A percentile compares a stretch with the other conserved stretches of the same genome.
phyloP scores from a whole-genome alignment of 1,284 basidiomycete species.

The Leccinum griseonigrum region DNA sequence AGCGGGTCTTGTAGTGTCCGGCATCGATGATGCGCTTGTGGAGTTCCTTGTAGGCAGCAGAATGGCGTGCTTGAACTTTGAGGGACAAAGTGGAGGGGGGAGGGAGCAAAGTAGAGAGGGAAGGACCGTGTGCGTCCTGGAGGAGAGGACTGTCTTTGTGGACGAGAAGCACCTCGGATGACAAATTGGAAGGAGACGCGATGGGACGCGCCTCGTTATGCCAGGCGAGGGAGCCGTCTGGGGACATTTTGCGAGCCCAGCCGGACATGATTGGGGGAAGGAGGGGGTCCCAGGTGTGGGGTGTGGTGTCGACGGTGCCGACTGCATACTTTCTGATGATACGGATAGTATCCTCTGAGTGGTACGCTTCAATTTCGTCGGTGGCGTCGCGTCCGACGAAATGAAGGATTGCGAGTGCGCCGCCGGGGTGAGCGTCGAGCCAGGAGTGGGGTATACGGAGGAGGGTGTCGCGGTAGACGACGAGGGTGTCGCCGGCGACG shows the following conservation, averaged over 20 bases:
- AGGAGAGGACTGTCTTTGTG: slow-evolving; percentile 33
- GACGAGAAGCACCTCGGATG: slow-evolving; percentile 65
- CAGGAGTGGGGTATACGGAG: slow-evolving; percentile 82
- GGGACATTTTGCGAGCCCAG: slow-evolving; percentile 55
- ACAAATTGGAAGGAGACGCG: slow-evolving; percentile 38
- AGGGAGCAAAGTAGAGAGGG: slow-evolving; percentile 49
- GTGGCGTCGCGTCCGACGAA: slow-evolving; percentile 95
- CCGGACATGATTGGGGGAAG: slow-evolving; percentile 90
- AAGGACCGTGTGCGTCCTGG: slow-evolving; percentile 38
- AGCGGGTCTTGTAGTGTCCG: slow-evolving; percentile 84
- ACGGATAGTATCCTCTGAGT: slow-evolving; percentile 64
- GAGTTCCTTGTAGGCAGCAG: slow-evolving; percentile 77
- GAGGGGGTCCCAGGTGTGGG: slow-evolving; percentile 73
- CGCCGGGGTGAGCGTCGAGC: slow-evolving; percentile 89
- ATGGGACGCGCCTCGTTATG: slow-evolving; percentile 56
- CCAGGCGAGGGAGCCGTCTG: slow-evolving; percentile 52
- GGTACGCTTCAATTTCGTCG: slow-evolving; percentile 94
- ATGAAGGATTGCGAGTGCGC: slow-evolving; percentile 87
- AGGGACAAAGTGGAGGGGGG: slow-evolving; percentile 55
- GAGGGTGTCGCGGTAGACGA: slow-evolving; percentile 77
- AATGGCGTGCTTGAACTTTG: slow-evolving; percentile 67
- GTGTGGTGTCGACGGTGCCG: slow-evolving; percentile 64
- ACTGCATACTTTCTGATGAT: slow-evolving; percentile 73
- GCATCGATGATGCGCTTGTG: slow-evolving; percentile 76
- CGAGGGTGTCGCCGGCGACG: slow-evolving; percentile 73